These are phyloP conservation scores for Oryza brachyantha DNA, from an alignment of 176 grass and related monocot species.

Conservation along the genomic window DNA sequence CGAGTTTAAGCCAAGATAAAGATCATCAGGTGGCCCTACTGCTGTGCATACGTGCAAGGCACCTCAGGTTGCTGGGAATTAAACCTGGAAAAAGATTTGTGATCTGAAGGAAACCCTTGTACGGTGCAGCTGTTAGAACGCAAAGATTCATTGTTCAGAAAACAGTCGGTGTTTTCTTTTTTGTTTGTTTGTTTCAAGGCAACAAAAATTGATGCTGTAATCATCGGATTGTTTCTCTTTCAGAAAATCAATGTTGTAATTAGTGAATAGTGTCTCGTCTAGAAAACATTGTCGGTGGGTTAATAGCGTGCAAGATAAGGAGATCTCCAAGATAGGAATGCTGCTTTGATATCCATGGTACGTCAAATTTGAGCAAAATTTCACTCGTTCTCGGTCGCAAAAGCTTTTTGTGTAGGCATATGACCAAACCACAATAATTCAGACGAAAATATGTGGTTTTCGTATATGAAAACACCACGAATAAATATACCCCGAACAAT, in stretches of 20 bases:
- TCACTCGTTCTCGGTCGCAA: too few species aligned
- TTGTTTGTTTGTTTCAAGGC: too few species aligned
- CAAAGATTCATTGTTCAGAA: too few species aligned
- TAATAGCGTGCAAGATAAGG: too few species aligned
- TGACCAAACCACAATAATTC: too few species aligned
- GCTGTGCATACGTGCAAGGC: neutral
- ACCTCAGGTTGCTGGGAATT: neutral
- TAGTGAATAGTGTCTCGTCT: too few species aligned
- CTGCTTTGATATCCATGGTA: neutral
- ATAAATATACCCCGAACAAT: too few species aligned
- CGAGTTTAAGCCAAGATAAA: slow-evolving; percentile 1
- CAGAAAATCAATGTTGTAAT: too few species aligned
- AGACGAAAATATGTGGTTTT: too few species aligned
- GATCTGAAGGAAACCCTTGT: neutral
- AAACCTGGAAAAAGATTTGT: neutral
- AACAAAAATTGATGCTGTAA: neutral
- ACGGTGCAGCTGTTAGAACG: neutral
- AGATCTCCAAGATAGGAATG: neutral
- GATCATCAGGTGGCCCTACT: neutral
- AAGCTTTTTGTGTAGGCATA: too few species aligned
- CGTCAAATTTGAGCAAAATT: neutral
- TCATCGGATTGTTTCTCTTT: neutral
- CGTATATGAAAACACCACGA: too few species aligned
- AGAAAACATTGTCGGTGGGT: neutral
- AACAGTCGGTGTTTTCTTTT: neutral